Evolutionary conservation across 495 filamentous ascomycete species (phyloP), one percentile per base, ranked within the genome.

Genomic region (Xylaria cubensis): DNA sequence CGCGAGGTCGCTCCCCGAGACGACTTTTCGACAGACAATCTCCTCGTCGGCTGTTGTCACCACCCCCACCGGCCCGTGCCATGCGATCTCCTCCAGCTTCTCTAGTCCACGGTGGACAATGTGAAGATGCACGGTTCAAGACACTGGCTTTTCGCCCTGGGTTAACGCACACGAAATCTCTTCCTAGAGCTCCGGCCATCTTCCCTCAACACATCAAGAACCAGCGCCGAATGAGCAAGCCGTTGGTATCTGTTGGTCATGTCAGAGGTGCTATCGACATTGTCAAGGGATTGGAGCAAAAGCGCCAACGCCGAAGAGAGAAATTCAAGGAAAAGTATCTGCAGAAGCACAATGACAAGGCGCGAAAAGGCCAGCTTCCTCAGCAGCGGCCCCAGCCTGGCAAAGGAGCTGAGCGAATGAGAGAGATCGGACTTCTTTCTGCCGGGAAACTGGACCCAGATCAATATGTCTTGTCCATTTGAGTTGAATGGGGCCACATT

Each of bases 281-380:
- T 73, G 94, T 97, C 82, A 94, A 97, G 78, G 96, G 96, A 7
- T 90, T 99, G 9, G 96, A 98, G 84, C 90, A 93, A 82, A 97
- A 96, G 83, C 90, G 95, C 55, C 93, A 95, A 81, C 90, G 94
- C 67, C 92, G 96, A 68, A 93, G 91, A 82, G 93, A 97, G 82
- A 96, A 95, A 80, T 94, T 92, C 78, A 77, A 78, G 62, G 77
- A 79, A 69, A 92, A 90, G 82, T 80, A 80, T 15, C 79, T 82
- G 50, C 91, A 94, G 77, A 94, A 96, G 82, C 90, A 94, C 75
- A 93, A 89, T 82, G 81, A 84, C 66, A 83, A 83, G 32, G 85
- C 84, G 7, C 83, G 85, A 24, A 86, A 86, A 74, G 84, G 85
- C 32, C 84, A 86, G 76, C 83, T 85, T 64, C 74, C 79, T 21